Base-by-base conservation (phyloP, 1,139 yeast species). In the Suhomyces bokatorum region DNA sequence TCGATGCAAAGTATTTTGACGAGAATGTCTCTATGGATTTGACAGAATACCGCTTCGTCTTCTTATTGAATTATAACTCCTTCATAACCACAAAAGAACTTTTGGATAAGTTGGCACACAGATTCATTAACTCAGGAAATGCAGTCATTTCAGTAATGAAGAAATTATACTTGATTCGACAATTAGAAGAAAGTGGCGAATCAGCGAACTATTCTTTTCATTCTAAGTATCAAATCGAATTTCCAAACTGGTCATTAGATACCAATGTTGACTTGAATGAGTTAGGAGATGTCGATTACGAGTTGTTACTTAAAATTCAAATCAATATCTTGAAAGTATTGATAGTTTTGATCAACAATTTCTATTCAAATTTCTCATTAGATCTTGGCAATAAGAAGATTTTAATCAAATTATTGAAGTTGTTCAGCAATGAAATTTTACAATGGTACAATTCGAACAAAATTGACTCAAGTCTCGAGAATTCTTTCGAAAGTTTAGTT, bases 301-400 rank as follows among this genome's bases (percentile, higher is more conserved):
- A 58, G 70, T 77, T 67, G 72, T 82, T 61, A 77, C 83, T 54
- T 77, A 70, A 85, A 59, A 87, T 90, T 44, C 96, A 90, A 58
- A 77, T 86, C 43, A 95, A 95, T 41, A 82, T 90, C 35, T 70
- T 90, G 50, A 95, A 88, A 59, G 88, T 90, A 1, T 70, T 89
- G 47, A 78, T 83, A 41, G 78, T 85, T 33, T 76, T 95, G 65
- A 80, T 89, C 20, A 78, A 81, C 42, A 84, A 85, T 53, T 87
- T 87, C 58, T 89, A 85, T 60, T 66, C 79, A 31, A 95, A 87
- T 60, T 87, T 91, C 58, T 77, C 86, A 6, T 85, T 84, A 59
- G 88, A 87, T 54, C 60, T 85, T 50, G 66, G 68, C 14, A 83
- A 85, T 54, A 82, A 86, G 54, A 72, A 73, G 26, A 72, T 78